Base-by-base conservation (phyloP, 1,139 yeast genomes). In the Sugiyamaella pinicola region DNA sequence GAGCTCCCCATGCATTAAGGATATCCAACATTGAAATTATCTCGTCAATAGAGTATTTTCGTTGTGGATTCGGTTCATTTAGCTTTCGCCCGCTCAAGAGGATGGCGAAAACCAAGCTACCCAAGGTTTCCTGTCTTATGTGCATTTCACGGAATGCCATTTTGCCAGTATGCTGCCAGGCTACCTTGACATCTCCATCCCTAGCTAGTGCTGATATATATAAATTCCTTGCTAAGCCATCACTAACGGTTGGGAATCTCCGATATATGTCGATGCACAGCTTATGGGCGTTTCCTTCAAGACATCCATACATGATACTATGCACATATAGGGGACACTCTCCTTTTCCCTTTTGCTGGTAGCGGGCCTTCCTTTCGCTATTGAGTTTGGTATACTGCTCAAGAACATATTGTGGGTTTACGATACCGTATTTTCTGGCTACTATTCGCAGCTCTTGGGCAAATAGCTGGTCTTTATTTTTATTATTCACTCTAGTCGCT, bases 281-380 rank as follows among this genome's bases (percentile, higher is more conserved):
- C n/a, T 22, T 26, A 24, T 47, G 47, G 9, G 13, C n/a, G 5
- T 31, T 29, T 2, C 29, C 17, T 22, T 51, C 51, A n/a, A 47
- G 13, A 31, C 31, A 41, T 37, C 54, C 54, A 22, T 46, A 41
- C 51, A 51, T 47, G 26, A 51, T 39, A 6, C 48, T 19, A 19
- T 51, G 47, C 9, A 47, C 37, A 34, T 33, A 51, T 24, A 24
- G 37, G 10, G 47, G 47, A 12, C 22, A 33, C 2, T 18, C 13
- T 7, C 9, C 13, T n/a, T 12, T 9, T 12, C 18, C 13, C 6
- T 7, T 7, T 1, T 4, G n/a, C 22, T 35, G 15, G 15, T 22
- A 18, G 8, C 45, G n/a, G 10, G 18, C 3, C 2, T 47, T 39
- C 17, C 33, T 31, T 3, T 42, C 37, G 2, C 29, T 24, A 19